Percentiles rank a stretch among this genome's conserved stretches.
phyloP scores from a whole-genome alignment of 805 yeast genomes.

The Metschnikowia henanensis region DNA sequence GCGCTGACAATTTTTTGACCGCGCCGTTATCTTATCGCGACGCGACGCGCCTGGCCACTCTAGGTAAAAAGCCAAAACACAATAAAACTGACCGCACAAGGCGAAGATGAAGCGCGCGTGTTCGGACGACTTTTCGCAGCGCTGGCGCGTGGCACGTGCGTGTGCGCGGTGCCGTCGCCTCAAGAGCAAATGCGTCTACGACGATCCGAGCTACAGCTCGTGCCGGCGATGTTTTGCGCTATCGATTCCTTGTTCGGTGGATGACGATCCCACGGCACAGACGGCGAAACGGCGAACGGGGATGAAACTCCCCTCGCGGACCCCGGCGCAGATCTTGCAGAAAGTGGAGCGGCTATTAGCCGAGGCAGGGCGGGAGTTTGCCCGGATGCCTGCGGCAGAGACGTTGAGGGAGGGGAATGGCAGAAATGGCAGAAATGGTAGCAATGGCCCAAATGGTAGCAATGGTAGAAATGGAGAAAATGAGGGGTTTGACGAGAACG shows the following conservation, averaged over 20 bases:
- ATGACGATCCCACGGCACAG: slow-evolving; percentile 51
- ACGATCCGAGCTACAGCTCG: slow-evolving; percentile 42
- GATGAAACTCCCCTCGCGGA: slow-evolving; percentile 4
- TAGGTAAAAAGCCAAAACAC: too few species aligned
- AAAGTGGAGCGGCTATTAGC: slow-evolving; percentile 9
- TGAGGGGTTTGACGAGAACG: too few species aligned
- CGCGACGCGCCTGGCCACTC: background rate
- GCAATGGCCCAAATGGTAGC: too few species aligned
- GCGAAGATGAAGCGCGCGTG: background rate
- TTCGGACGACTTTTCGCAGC: slow-evolving; percentile 36
- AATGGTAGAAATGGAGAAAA: too few species aligned
- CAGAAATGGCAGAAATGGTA: background rate
- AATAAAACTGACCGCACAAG: too few species aligned
- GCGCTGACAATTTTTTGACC: too few species aligned
- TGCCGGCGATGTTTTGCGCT: slow-evolving; percentile 48
- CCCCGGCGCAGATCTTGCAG: slow-evolving; percentile 5
- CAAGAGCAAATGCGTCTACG: slow-evolving; percentile 52
- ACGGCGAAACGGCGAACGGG: slow-evolving; percentile 19
- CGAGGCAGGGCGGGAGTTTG: slow-evolving; percentile 9
- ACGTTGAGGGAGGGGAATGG: background rate
- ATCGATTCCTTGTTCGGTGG: slow-evolving; percentile 47
- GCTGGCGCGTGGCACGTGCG: slow-evolving; percentile 49
- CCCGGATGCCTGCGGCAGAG: slow-evolving; percentile 3
- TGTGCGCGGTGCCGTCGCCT: slow-evolving; percentile 57
- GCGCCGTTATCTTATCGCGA: too few species aligned